Evolutionary conservation across 345 rosid genomes (phyloP).

Genomic region (Salix suchowensis): DNA sequence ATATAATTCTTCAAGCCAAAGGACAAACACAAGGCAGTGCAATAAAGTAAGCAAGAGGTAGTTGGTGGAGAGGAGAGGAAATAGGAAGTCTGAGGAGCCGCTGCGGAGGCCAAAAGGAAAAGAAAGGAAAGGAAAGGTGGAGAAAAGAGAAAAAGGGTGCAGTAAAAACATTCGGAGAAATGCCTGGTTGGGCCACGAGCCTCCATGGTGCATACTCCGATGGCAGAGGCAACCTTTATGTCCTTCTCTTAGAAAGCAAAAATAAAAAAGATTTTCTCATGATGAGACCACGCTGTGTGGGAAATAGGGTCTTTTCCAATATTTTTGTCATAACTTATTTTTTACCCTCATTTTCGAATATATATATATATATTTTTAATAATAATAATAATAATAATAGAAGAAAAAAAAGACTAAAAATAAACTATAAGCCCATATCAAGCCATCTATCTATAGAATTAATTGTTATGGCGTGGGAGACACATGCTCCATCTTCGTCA

Average conservation of each 20-base stretch:
- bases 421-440: too few relatives aligned
- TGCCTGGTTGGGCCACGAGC: neutral
- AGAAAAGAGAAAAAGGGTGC: neutral
- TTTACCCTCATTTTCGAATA: too few relatives aligned
- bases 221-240: neutral
- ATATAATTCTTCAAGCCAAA: neutral
- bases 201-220: neutral
- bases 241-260: neutral
- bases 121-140: neutral
- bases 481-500: too few relatives aligned
- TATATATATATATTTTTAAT: too few relatives aligned
- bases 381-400: too few relatives aligned
- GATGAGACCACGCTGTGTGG: constrained; percentile 21
- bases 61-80: neutral
- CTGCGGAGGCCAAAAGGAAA: neutral
- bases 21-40: neutral
- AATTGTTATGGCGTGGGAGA: too few relatives aligned
- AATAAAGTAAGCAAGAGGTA: too few relatives aligned
- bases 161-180: neutral
- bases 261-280: constrained; percentile 16
- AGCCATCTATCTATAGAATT: too few relatives aligned
- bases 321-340: too few relatives aligned
- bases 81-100: neutral
- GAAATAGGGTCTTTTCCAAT: neutral
- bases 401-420: too few relatives aligned